Evolutionary conservation across 306 rosid species (phyloP).

Genomic region (Cicer bijugum): DNA sequence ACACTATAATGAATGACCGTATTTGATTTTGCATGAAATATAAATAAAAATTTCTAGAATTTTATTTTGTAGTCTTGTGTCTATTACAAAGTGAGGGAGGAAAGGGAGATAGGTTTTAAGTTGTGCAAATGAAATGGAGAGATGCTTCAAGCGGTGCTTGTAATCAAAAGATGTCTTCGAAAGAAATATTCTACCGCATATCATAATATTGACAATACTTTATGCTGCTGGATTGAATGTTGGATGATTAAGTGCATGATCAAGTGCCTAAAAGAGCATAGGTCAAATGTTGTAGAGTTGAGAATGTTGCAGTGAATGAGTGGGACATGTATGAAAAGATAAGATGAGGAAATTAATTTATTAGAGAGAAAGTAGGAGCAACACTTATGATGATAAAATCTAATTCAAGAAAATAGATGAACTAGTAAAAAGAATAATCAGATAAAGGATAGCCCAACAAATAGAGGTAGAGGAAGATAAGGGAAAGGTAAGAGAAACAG

Average conservation of each 20-base stretch:
- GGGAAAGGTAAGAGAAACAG: not conserved
- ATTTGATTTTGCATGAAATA: conserved; percentile 27
- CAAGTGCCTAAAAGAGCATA: conserved; percentile 5
- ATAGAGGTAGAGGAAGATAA: conserved; percentile 9
- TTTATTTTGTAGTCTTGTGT: conserved; percentile 20
- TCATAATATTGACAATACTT: not conserved
- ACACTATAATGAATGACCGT: conserved; percentile 1
- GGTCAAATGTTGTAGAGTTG: conserved; percentile 5
- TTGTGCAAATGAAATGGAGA: not conserved
- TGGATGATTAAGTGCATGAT: not conserved
- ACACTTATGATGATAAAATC: conserved; percentile 9
- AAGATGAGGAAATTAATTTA: conserved; percentile 5
- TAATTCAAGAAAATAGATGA: not conserved
- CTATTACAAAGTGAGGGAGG: conserved; percentile 3
- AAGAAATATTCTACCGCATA: conserved; percentile 5
- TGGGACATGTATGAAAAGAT: conserved; percentile 26
- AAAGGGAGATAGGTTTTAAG: not conserved
- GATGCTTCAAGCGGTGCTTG: conserved; percentile 24
- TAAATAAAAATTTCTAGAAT: conserved; percentile 28
- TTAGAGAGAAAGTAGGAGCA: not conserved
- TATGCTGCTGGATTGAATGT: not conserved
- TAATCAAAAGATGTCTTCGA: conserved; percentile 8
- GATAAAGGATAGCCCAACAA: conserved; percentile 18
- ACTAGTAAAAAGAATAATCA: conserved; percentile 6
- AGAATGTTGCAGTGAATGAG: conserved; percentile 11